Evolutionary conservation across 2,329 filamentous ascomycete species (phyloP).

Genomic region (Talaromyces sp.): DNA sequence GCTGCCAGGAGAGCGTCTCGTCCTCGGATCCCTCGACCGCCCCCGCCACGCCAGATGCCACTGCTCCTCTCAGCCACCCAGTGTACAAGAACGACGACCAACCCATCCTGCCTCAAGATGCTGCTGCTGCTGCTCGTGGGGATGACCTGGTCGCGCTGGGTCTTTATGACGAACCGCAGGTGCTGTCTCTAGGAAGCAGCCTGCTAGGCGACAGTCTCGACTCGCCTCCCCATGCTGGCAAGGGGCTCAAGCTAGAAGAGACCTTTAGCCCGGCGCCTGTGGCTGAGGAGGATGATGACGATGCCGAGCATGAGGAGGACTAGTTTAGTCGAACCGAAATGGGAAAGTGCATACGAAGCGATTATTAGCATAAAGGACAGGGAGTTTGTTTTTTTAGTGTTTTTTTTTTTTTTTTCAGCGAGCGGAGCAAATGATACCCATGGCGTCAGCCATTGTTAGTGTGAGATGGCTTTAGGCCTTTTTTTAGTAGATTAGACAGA

Average conservation of each 20-base stretch:
- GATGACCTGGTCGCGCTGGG: slow-evolving; percentile 79
- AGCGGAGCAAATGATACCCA: background rate
- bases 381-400: slow-evolving; percentile 14
- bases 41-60: slow-evolving; percentile 29
- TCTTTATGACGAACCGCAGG: slow-evolving; percentile 68
- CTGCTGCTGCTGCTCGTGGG: slow-evolving; percentile 53
- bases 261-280: slow-evolving; percentile 63
- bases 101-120: slow-evolving; percentile 14
- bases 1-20: slow-evolving; percentile 28
- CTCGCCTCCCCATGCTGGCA: slow-evolving; percentile 47
- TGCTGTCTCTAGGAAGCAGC: slow-evolving; percentile 50
- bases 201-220: slow-evolving; percentile 48
- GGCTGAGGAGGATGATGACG: slow-evolving; percentile 51
- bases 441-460: background rate
- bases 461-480: background rate
- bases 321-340: slow-evolving; percentile 4
- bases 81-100: slow-evolving; percentile 33
- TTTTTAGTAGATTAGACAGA: background rate
- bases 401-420: slow-evolving; percentile 12
- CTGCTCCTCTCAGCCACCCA: slow-evolving; percentile 18
- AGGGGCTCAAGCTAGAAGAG: slow-evolving; percentile 75
- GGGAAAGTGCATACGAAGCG: background rate
- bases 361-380: slow-evolving; percentile 10
- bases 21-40: slow-evolving; percentile 30
- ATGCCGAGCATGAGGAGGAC: slow-evolving; percentile 53